These are phyloP conservation scores for Pyropia haitanensis DNA, from an alignment of 23 red algal species.

Conservation along the genomic window DNA sequence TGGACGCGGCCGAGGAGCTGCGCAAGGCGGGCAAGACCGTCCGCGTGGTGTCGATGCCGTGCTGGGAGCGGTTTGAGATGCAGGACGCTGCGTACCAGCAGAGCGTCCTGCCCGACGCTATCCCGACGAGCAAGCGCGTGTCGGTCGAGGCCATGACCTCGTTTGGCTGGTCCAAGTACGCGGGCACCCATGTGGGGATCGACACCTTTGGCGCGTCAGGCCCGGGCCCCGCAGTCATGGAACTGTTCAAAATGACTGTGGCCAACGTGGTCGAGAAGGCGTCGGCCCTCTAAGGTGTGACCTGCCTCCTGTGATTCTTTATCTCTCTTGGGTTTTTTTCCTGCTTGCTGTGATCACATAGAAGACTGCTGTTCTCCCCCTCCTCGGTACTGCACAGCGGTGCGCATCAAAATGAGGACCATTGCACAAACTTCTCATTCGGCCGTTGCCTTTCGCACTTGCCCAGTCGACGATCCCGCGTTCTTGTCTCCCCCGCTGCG, in stretches of 20 bases:
- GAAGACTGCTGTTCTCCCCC: no score
- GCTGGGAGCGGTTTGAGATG: conserved; percentile 71
- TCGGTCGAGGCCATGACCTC: conserved; percentile 58
- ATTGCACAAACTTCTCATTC: no score
- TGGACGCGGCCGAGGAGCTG: conserved; percentile 68
- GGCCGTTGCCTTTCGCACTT: no score
- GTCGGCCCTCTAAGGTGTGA: neutral
- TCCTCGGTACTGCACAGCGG: no score
- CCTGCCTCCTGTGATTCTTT: no score
- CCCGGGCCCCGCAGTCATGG: conserved; percentile 37
- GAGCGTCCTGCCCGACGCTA: conserved; percentile 30
- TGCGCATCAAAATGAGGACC: no score
- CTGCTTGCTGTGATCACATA: no score
- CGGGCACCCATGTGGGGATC: conserved; percentile 42
- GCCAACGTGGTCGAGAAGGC: conserved; percentile 32
- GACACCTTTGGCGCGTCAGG: conserved; percentile 84
- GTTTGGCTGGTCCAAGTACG: conserved; percentile 79
- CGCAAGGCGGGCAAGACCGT: conserved; percentile 37
- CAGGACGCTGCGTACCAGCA: conserved; percentile 66
- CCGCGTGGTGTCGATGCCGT: conserved; percentile 87
- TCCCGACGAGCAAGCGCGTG: conserved; percentile 26
- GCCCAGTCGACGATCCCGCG: no score
- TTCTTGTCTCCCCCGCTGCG: no score
- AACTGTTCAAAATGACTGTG: conserved; percentile 57
- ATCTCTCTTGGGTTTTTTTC: no score